phyloP scores from a whole-genome alignment of 768 basidiomycete genomes.

The Rhodocollybia butyracea region DNA sequence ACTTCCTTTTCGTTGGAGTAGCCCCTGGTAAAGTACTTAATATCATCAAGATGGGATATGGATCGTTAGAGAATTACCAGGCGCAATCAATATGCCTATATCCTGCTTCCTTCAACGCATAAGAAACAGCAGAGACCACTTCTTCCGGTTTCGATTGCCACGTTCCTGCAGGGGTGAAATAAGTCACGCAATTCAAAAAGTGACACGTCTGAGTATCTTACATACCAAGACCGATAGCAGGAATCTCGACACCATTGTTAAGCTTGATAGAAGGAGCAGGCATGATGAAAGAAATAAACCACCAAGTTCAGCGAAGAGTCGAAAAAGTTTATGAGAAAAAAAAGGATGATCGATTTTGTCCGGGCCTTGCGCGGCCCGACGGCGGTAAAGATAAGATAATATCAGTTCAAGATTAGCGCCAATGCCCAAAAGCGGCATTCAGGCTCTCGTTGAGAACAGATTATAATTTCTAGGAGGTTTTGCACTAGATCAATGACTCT shows the following conservation, averaged over 20 bases:
- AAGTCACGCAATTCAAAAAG: background rate
- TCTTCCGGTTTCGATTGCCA: constrained; percentile 79
- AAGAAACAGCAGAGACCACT: constrained; percentile 66
- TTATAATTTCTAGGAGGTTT: too few relatives aligned
- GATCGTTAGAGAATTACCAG: constrained; percentile 25
- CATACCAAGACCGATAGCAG: constrained; percentile 11
- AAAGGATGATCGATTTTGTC: background rate
- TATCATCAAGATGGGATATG: background rate
- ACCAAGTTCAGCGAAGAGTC: too few relatives aligned
- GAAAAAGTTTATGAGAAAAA: background rate
- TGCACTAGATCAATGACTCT: too few relatives aligned
- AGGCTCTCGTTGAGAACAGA: too few relatives aligned
- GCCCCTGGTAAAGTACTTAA: constrained; percentile 29
- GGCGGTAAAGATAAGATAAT: too few relatives aligned
- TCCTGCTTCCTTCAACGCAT: constrained; percentile 66
- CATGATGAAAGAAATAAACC: constrained; percentile 5
- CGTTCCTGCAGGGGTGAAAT: constrained; percentile 47
- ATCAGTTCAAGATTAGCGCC: too few relatives aligned
- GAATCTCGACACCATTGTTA: constrained; percentile 12
- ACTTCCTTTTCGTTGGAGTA: constrained; percentile 83
- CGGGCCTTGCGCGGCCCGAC: background rate
- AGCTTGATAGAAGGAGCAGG: constrained; percentile 13
- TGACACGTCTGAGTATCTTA: constrained; percentile 12
- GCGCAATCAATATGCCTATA: constrained; percentile 80
- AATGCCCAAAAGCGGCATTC: too few relatives aligned